These are phyloP conservation scores for Iberis pinnata DNA, from an alignment of 345 rosid genomes.

Conservation along the genomic window DNA sequence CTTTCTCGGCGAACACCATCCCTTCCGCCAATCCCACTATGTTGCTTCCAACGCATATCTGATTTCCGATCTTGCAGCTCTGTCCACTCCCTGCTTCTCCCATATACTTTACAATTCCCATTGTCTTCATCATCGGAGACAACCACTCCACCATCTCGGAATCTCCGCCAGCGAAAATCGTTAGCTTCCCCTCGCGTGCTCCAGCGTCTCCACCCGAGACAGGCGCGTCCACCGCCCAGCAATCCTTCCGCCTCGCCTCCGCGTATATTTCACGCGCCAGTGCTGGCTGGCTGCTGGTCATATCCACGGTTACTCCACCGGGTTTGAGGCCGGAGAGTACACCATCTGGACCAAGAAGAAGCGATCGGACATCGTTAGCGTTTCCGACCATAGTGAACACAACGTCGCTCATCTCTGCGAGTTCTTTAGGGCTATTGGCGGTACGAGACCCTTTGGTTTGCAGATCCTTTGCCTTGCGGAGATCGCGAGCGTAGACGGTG, in stretches of 20 bases:
- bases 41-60: conserved; percentile 63
- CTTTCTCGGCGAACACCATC: conserved; percentile 53
- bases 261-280: conserved; percentile 54
- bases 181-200: conserved; percentile 57
- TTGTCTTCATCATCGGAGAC: conserved; percentile 40
- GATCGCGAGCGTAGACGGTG: conserved; percentile 61
- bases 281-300: conserved; percentile 58
- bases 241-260: conserved; percentile 38
- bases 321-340: conserved; percentile 52
- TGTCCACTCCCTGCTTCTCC: conserved; percentile 76
- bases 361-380: conserved; percentile 58
- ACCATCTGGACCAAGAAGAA: conserved; percentile 47
- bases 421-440: conserved; percentile 38
- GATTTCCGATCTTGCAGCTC: conserved; percentile 72
- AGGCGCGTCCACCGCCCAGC: conserved; percentile 74
- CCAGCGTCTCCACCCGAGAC: conserved; percentile 73
- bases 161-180: conserved; percentile 70
- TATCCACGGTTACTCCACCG: conserved; percentile 55
- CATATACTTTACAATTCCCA: conserved; percentile 59
- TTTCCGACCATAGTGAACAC: conserved; percentile 82
- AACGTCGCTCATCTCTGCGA: conserved; percentile 47
- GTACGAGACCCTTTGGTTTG: conserved; percentile 52
- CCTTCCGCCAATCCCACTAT: conserved; percentile 72
- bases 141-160: conserved; percentile 50
- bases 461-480: conserved; percentile 47